A percentile compares a stretch with the other conserved stretches of the same genome.
These are phyloP conservation scores for Penicillium paxilli DNA, from an alignment of 495 filamentous ascomycete species.

Conservation along the genomic window DNA sequence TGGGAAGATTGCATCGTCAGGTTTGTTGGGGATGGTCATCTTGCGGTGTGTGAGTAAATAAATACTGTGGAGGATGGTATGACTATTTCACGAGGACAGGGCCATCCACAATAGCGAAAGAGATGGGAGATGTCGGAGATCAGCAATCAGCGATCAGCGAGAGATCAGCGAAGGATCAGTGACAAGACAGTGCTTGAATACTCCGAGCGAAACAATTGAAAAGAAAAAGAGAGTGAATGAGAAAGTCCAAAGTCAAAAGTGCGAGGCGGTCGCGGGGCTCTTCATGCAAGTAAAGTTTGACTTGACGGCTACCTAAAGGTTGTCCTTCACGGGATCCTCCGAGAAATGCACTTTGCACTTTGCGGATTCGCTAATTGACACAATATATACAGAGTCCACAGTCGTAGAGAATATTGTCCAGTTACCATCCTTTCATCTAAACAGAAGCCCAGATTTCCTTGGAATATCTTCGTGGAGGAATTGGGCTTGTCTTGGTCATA, in stretches of 20 bases:
- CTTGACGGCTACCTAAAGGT: too few species aligned
- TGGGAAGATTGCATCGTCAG: constrained; percentile 20
- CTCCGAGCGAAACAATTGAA: background rate
- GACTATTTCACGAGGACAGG: too few species aligned
- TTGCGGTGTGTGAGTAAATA: background rate
- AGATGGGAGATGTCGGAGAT: background rate
- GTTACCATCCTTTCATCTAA: background rate
- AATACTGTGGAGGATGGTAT: background rate
- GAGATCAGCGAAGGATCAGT: too few species aligned
- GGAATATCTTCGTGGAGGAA: background rate
- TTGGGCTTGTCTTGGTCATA: background rate
- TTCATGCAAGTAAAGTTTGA: constrained; percentile 11
- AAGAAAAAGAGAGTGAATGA: background rate
- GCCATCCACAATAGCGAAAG: background rate
- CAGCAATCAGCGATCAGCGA: too few species aligned
- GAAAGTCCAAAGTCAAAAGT: background rate
- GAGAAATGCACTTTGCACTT: too few species aligned
- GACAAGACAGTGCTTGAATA: background rate
- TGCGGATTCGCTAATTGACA: too few species aligned
- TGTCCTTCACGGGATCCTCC: too few species aligned
- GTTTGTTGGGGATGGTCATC: constrained; percentile 12
- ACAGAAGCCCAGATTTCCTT: background rate
- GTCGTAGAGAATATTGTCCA: constrained; percentile 8
- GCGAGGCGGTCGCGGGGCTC: background rate
- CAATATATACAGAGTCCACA: background rate